These are phyloP conservation scores for Scleromitrula shiraiana DNA, from an alignment of 2,329 filamentous ascomycete genomes.

Conservation along the genomic window DNA sequence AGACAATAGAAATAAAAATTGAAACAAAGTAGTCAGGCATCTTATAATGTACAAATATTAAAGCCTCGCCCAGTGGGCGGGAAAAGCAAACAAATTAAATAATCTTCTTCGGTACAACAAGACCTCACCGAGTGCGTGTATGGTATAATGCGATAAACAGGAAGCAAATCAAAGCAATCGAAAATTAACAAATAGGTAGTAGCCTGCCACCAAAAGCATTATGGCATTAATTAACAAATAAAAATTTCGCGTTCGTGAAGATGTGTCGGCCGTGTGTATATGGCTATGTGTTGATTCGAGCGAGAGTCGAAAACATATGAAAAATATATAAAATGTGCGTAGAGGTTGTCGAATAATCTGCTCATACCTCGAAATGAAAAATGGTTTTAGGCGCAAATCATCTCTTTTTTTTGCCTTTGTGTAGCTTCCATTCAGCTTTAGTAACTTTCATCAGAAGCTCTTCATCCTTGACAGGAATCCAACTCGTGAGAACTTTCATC, in stretches of 20 bases:
- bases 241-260: constrained; percentile 3
- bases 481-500: constrained; percentile 94
- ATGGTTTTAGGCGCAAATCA: background rate
- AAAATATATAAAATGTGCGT: too few relatives aligned
- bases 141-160: constrained; percentile 10
- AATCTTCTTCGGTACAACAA: background rate
- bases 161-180: background rate
- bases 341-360: background rate
- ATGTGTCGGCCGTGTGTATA: background rate
- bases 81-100: constrained; percentile 2
- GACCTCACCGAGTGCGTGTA: background rate
- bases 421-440: constrained; percentile 74
- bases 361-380: background rate
- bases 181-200: background rate
- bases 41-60: too few relatives aligned
- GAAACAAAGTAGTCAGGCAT: too few relatives aligned
- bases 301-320: too few relatives aligned
- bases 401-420: constrained; percentile 34
- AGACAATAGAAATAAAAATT: too few relatives aligned
- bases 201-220: background rate
- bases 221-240: constrained; percentile 3
- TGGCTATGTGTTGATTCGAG: too few relatives aligned
- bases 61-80: too few relatives aligned
- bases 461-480: constrained; percentile 89
- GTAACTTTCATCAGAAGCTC: constrained; percentile 88